Percentiles rank a stretch among this genome's conserved stretches.
Evolutionary conservation across 2,329 filamentous ascomycete genomes (phyloP).

Genomic region (Aureobasidium subglaciale): DNA sequence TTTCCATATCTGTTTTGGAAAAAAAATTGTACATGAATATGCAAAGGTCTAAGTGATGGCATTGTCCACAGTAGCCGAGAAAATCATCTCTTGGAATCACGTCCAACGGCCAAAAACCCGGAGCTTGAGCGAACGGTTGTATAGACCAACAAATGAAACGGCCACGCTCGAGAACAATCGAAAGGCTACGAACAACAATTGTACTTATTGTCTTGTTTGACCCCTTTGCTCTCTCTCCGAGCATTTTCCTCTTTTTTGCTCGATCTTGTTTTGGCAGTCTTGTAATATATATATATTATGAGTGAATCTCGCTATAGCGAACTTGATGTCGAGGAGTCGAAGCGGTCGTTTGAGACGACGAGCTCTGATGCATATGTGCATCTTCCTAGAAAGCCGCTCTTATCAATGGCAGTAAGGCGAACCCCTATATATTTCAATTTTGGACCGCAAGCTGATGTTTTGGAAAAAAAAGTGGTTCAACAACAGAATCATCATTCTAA

Average conservation of each 20-base stretch:
- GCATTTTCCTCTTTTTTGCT: background rate
- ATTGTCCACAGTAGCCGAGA: background rate
- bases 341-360: conserved; percentile 2
- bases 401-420: background rate
- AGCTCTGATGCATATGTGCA: background rate
- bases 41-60: background rate
- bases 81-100: background rate
- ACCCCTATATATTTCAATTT: too few relatives aligned
- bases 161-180: background rate
- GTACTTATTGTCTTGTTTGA: background rate
- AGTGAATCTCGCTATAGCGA: background rate
- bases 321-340: background rate
- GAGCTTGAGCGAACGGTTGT: background rate
- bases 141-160: background rate
- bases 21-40: background rate
- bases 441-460: too few relatives aligned
- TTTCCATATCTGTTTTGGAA: background rate
- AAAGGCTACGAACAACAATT: background rate
- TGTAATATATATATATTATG: background rate
- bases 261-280: too few relatives aligned
- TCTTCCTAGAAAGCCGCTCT: background rate
- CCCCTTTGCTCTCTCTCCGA: background rate
- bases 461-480: conserved; percentile 11
- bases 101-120: background rate
- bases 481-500: background rate